Evolutionary conservation across 441 rosid species (phyloP).

Genomic region (Corymbia citriodora): DNA sequence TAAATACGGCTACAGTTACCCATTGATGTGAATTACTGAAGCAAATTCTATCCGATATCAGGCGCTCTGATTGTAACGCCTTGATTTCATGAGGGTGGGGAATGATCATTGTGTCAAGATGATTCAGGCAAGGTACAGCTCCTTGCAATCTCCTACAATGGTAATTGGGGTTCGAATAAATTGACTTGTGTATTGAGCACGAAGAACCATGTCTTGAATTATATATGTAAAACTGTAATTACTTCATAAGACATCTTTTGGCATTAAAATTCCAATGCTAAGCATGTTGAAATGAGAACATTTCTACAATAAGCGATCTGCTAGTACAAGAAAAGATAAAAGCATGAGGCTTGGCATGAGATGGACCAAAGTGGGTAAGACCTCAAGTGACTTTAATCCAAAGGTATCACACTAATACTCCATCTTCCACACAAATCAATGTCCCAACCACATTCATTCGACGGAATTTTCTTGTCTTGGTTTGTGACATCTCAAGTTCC

Average conservation of each 20-base stretch:
- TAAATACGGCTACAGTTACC: neutral
- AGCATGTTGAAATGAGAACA: neutral
- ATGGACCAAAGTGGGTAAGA: neutral
- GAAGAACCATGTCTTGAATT: neutral
- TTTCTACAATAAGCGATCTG: neutral
- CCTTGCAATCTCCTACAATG: fast-evolving
- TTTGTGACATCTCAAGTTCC: neutral
- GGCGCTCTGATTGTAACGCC: neutral
- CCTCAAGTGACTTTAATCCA: neutral
- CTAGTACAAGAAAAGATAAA: neutral
- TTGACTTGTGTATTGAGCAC: fast-evolving
- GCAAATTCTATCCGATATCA: neutral
- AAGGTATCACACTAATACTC: neutral
- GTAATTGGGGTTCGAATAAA: neutral
- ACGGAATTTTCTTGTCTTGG: neutral
- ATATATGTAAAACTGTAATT: neutral
- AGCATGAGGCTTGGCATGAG: neutral
- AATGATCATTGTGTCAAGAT: neutral
- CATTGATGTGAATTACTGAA: neutral
- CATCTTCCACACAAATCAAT: neutral
- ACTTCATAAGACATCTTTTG: neutral
- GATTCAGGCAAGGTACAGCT: fast-evolving
- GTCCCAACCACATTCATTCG: neutral
- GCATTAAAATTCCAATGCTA: neutral
- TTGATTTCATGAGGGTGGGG: neutral